A percentile compares a stretch with the other conserved stretches of the same genome.
Evolutionary conservation across 1,139 yeast species (phyloP).

Genomic region (Arxiozyma heterogenica): DNA sequence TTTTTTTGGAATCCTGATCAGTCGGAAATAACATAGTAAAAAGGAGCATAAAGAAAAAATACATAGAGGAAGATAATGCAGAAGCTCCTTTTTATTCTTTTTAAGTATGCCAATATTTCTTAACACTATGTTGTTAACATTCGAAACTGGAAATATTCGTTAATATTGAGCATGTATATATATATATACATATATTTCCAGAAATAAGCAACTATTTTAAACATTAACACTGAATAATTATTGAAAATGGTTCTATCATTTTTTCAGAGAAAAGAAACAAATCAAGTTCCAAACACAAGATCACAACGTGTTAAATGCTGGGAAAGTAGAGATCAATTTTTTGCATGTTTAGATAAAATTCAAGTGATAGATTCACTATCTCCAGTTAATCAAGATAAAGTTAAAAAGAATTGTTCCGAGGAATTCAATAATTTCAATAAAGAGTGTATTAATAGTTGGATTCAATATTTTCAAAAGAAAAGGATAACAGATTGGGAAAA

Average conservation of each 20-base stretch:
- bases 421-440: constrained; percentile 41
- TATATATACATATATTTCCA: neutral
- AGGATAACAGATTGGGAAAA: constrained; percentile 42
- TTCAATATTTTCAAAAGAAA: constrained; percentile 58
- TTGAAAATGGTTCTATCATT: neutral
- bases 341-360: constrained; percentile 48
- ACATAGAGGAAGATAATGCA: no score
- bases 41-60: no score
- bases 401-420: constrained; percentile 35
- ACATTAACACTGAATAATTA: neutral
- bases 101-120: no score
- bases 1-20: no score
- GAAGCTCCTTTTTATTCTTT: no score
- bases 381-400: constrained; percentile 19
- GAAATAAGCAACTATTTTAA: neutral
- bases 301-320: constrained; percentile 52
- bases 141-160: no score
- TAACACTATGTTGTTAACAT: no score
- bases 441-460: constrained; percentile 61
- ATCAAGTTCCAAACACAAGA: constrained; percentile 32
- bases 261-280: neutral
- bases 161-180: neutral
- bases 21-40: no score
- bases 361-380: constrained; percentile 39
- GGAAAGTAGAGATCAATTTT: constrained; percentile 55